Evolutionary conservation across 2,329 filamentous ascomycete species (phyloP), one percentile per base, ranked within the genome.

Genomic region (Penicillium glabrum): DNA sequence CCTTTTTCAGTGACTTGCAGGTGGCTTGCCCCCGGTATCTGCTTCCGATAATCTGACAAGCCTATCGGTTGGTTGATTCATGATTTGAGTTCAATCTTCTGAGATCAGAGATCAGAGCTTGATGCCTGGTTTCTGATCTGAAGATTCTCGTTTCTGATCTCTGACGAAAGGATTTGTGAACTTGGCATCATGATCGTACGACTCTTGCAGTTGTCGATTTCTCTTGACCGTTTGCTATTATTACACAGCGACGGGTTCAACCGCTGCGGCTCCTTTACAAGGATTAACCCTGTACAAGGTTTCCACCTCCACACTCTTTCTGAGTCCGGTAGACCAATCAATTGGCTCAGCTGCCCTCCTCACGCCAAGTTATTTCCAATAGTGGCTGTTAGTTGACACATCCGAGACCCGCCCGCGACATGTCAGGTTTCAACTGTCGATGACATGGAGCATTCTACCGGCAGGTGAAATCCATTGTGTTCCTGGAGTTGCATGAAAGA

Each of bases 371-470:
- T 57, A 58, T 60, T 63, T 46, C 54, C 61, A 65, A 62, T 66
- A 62, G 57, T 62, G 19, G 46, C 47, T 53, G 43, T 47, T 61
- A 54, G 33, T 53, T 49, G 41, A 47, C 51, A 51, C 52, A 60
- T 47, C 56, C 51, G 55, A 47, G 54, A 56, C 53, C 61, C 56
- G 53, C 55, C 48, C 52, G 23, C 45, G 61, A 66, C 58, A 56
- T 66, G 61, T 66, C 62, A 64, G 56, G 58, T 66, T 53, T 59
- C 57, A 61, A 54, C 48, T 46, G 53, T 58, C 41, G 23, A 23
- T 45, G 53, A 53, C 57, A 53, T 41, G 45, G 53, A 41, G 37
- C 50, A 44, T 19, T 23, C 16, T 37, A 35, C 1, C 19, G n/a
- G 6, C 54, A 37, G 27, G 24, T 33, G 29, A 31, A 27, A 23